These are phyloP conservation scores for Auricularia sp. DNA, from an alignment of 768 basidiomycete species.

Conservation along the genomic window DNA sequence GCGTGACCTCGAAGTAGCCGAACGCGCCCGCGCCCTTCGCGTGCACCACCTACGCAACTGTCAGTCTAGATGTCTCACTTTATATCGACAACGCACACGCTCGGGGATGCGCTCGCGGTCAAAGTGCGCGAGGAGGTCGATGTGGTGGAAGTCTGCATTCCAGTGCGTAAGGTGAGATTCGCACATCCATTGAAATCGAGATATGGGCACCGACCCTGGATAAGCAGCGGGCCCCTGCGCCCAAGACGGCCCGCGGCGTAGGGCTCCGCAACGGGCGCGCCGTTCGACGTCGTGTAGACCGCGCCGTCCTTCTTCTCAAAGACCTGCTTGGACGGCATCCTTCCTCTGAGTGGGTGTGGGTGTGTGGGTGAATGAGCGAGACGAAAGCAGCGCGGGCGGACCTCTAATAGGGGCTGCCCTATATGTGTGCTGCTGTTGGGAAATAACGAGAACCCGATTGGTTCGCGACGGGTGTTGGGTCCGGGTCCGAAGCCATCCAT, in stretches of 20 bases:
- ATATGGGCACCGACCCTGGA: conserved; percentile 52
- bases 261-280: conserved; percentile 64
- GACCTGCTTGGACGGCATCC: conserved; percentile 59
- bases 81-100: conserved; percentile 57
- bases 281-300: conserved; percentile 78
- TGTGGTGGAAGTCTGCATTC: conserved; percentile 67
- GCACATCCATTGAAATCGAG: too few relatives aligned
- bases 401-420: background rate
- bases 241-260: conserved; percentile 75
- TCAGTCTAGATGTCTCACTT: conserved; percentile 46
- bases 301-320: conserved; percentile 43
- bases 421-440: background rate
- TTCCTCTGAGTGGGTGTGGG: too few relatives aligned
- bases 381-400: background rate
- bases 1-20: conserved; percentile 78
- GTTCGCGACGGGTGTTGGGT: background rate
- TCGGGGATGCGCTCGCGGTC: conserved; percentile 81
- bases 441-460: background rate
- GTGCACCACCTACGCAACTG: conserved; percentile 53
- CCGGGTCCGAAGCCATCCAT: too few relatives aligned
- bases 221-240: conserved; percentile 65
- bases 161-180: too few relatives aligned
- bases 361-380: conserved; percentile 1
- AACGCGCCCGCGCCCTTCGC: conserved; percentile 88
- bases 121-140: conserved; percentile 73